These are phyloP conservation scores for Russula ochroleuca DNA, from an alignment of 768 basidiomycete species.

Conservation along the genomic window DNA sequence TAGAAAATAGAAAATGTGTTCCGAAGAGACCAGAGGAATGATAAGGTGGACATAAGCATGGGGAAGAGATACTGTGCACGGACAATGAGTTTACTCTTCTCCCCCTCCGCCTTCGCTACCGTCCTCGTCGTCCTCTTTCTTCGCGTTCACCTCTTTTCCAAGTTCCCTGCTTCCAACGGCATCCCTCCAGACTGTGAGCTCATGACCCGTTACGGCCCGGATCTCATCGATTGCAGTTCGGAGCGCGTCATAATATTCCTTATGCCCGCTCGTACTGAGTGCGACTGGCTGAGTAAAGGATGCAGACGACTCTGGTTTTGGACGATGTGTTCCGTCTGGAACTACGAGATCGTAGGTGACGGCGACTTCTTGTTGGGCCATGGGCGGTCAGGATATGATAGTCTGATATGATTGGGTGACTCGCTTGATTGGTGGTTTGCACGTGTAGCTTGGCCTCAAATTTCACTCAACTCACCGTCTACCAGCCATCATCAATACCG, in stretches of 20 bases:
- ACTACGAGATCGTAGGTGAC: conserved; percentile 45
- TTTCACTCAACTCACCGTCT: not conserved
- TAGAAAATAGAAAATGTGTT: not conserved
- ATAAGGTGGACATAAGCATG: not conserved
- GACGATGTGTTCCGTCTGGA: conserved; percentile 33
- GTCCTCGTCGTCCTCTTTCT: conserved; percentile 45
- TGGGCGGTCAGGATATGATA: not conserved
- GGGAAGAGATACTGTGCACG: not conserved
- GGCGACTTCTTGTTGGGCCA: conserved; percentile 32
- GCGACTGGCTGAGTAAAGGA: conserved; percentile 32
- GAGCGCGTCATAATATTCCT: conserved; percentile 49
- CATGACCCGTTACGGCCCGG: conserved; percentile 53
- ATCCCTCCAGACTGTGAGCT: conserved; percentile 73
- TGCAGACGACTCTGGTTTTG: conserved; percentile 29
- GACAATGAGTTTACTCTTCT: not conserved
- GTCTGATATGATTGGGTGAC: not conserved
- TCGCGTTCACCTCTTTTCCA: conserved; percentile 51
- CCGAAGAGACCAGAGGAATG: not conserved
- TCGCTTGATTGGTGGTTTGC: not conserved
- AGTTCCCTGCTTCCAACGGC: conserved; percentile 61
- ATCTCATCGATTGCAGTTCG: conserved; percentile 48
- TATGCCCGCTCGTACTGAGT: conserved; percentile 22
- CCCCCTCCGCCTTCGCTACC: conserved; percentile 42
- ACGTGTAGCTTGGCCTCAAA: not conserved
- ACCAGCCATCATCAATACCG: not conserved